Base-by-base conservation (phyloP, 106 monocot genomes). In the Dendrobium chrysotoxum region DNA sequence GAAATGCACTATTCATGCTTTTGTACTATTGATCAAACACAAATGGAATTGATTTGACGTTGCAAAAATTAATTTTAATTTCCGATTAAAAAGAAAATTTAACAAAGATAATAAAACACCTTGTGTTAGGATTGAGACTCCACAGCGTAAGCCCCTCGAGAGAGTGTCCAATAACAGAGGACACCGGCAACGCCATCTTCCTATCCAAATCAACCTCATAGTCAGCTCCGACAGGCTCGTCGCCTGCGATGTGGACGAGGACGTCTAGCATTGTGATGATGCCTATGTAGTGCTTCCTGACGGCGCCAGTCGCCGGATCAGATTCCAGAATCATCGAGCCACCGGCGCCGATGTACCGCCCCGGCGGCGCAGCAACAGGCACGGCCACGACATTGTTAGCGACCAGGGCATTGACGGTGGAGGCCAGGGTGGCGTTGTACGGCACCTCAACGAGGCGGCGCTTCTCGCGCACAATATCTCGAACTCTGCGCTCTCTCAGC, bases 211-310 rank as follows among this genome's bases (percentile, higher is more conserved):
- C 87, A 47, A 77, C 47, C 18, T 10, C 82, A 21, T n/a, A 57
- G 28, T 4, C 50, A 13, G 11, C 79, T 30, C 30, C 76, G n/a
- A 30, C 76, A 1, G 17, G 64, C 11, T 75, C 75, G 50, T 78
- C 78, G 78, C 90, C 92, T 3, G 90, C 88, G 47, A 92, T 88
- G 74, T 92, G 88, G 16, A 81, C 82, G 39, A 90, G 81, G 31
- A 92, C 75, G 41, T 89, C 89, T 12, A 92, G 90, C 92, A 92
- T 88, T 53, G 87, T 90, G 45, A 90, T 82, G 72, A 93, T 90
- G 53, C 90, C 92, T 42, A 90, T 90, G 86, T 90, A 90, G 40
- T 88, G 88, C 83, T 90, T 90, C 30, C 90, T 75, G 15, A 90
- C 84, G n/a, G 42, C 84, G 15, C 88, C 93, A 13, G 90, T 93